A percentile compares a stretch with the other conserved stretches of the same genome.
Conservation (phyloP, 2,329 filamentous ascomycete genomes). For the Colletotrichum ledebouriae region DNA sequence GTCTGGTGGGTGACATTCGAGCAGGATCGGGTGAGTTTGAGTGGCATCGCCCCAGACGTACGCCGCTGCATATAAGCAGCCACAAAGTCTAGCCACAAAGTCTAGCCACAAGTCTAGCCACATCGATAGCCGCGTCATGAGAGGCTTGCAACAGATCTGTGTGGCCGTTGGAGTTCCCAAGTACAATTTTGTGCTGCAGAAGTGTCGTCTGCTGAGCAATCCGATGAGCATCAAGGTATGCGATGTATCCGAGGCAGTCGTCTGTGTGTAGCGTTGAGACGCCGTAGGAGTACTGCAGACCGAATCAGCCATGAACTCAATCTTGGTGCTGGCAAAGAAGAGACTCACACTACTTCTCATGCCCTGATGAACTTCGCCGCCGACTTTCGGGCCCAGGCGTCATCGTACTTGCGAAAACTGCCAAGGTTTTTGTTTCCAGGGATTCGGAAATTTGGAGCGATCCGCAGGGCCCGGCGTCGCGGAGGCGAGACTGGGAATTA, state of each 20-base stretch:
- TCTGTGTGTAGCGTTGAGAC: too few species aligned
- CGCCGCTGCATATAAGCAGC: not conserved
- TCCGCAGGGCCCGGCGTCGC: not conserved
- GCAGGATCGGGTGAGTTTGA: too few species aligned
- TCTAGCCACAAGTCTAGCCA: not conserved
- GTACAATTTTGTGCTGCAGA: too few species aligned
- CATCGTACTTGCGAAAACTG: conserved; percentile 4
- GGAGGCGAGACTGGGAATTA: not conserved
- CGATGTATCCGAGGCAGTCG: too few species aligned
- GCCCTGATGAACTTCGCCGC: not conserved
- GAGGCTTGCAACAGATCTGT: not conserved
- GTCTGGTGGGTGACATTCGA: too few species aligned
- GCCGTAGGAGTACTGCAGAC: conserved; percentile 7
- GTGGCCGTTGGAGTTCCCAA: too few species aligned
- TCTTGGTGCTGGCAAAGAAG: conserved; percentile 14
- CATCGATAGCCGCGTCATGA: conserved; percentile 13
- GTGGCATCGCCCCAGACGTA: not conserved
- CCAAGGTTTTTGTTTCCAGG: too few species aligned
- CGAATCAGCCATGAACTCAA: conserved; percentile 27
- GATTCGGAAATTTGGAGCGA: too few species aligned
- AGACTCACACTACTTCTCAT: not conserved
- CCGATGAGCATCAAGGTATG: too few species aligned
- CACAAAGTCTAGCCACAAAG: too few species aligned
- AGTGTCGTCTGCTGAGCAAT: too few species aligned
- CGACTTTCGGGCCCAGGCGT: not conserved